Base-by-base conservation (phyloP, 202 grass and related monocot species). In the Dendrocalamus latiflorus region DNA sequence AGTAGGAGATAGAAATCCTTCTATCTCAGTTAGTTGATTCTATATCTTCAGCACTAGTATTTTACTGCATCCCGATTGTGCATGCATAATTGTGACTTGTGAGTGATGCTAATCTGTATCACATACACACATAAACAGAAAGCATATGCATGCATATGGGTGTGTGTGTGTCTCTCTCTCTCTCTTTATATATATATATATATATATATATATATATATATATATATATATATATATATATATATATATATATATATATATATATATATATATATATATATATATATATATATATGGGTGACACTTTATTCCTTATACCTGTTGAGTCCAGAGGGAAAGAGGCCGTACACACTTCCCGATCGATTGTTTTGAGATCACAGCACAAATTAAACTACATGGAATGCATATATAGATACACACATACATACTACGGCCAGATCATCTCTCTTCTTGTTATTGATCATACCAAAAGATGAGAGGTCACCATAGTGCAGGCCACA, bases 381-480 rank as follows among this genome's bases (percentile, higher is more conserved):
- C 47, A 58, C 37, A 60, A 39, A 51, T 2, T 51, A 18, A 54
- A 54, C 17, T 33, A 13, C 7, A 1, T 43, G 54, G 8, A 67
- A 63, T 48, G 42, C 28, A 14, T 42, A 12, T 3, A 84, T 42
- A 12, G 5, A 84, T 44, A 48, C 4, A 21, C 36, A 44, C 16
- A 51, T 82, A 76, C 65, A 60, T 30, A 69, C 65, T 75, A 16
- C 62, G 21, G 43, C 63, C 74, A 81, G 26, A 69, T 70, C 17
- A 10, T 25, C 34, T 41, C n/a, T 60, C 76, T 38, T 74, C 30
- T 76, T 12, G 58, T 73, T 50, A 65, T 62, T 17, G 25, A 74
- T 41, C 47, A 21, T 76, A 49, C 76, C 69, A 90, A 94, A 94
- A 94, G 89, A 90, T 90, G 92, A 91, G 85, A 88, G 72, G 87